phyloP scores from a whole-genome alignment of 148 eudicot genomes.

The Persicaria maculosa region DNA sequence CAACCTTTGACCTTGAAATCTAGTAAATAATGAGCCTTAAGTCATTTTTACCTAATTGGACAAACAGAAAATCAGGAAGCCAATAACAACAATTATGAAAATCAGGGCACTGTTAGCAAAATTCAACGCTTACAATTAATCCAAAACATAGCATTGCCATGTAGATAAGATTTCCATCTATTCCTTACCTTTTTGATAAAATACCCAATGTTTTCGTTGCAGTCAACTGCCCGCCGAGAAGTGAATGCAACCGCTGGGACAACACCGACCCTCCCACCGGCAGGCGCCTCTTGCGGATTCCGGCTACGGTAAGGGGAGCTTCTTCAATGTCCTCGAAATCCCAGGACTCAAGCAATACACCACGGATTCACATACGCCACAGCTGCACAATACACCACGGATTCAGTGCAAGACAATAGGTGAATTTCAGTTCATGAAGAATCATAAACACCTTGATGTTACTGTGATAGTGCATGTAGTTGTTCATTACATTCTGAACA shows the following conservation, averaged over 20 bases:
- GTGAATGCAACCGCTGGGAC: slow-evolving; percentile 18
- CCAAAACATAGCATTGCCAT: neutral
- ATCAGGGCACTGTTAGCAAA: neutral
- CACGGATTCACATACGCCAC: no score
- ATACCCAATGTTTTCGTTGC: slow-evolving; percentile 67
- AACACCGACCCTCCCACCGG: slow-evolving; percentile 22
- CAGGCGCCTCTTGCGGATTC: slow-evolving; percentile 6
- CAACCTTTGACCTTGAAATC: neutral
- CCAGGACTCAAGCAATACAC: no score
- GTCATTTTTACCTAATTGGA: neutral
- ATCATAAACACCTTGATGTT: no score
- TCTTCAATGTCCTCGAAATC: no score
- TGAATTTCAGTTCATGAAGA: no score
- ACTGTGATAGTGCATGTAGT: no score
- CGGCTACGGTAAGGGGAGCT: neutral
- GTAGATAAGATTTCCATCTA: neutral
- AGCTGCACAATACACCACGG: no score
- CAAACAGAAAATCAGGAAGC: neutral
- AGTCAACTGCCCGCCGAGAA: slow-evolving; percentile 42
- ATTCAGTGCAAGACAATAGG: no score
- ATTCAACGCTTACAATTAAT: slow-evolving; percentile 12
- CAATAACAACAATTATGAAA: neutral
- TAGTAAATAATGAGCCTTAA: neutral
- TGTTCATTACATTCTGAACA: no score
- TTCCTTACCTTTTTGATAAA: slow-evolving; percentile 66